Conservation (phyloP, 768 basidiomycete species). For the Termitomyces sp. region DNA sequence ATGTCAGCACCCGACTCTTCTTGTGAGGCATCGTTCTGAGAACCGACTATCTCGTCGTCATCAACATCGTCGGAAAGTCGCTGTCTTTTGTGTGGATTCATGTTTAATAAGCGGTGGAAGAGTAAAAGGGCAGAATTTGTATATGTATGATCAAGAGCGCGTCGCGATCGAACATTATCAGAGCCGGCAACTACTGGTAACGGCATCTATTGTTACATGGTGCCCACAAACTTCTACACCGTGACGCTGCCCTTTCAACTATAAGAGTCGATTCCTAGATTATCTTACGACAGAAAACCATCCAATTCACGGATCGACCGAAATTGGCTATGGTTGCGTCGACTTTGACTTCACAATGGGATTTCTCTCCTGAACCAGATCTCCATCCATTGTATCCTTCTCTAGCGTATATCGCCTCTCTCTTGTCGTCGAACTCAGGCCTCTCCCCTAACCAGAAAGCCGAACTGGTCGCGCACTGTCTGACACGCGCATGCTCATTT, state of each 20-base stretch:
- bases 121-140: constrained; percentile 5
- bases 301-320: background rate
- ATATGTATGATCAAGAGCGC: background rate
- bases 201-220: constrained; percentile 10
- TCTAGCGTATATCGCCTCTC: constrained; percentile 53
- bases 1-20: constrained; percentile 15
- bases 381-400: constrained; percentile 78
- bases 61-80: constrained; percentile 35
- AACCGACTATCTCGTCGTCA: constrained; percentile 11
- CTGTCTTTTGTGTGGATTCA: constrained; percentile 55
- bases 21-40: constrained; percentile 17
- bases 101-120: constrained; percentile 17
- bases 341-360: constrained; percentile 32
- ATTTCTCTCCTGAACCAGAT: constrained; percentile 75
- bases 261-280: background rate
- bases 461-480: constrained; percentile 69
- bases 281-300: background rate
- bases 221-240: background rate
- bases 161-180: constrained; percentile 4
- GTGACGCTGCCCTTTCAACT: background rate
- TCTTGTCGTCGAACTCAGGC: constrained; percentile 65
- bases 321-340: constrained; percentile 1
- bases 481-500: constrained; percentile 75
- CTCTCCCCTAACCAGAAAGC: constrained; percentile 65
- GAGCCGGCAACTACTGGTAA: constrained; percentile 1